These are phyloP conservation scores for Triticum turgidum DNA, from an alignment of 176 grass and related monocot genomes.

Conservation along the genomic window DNA sequence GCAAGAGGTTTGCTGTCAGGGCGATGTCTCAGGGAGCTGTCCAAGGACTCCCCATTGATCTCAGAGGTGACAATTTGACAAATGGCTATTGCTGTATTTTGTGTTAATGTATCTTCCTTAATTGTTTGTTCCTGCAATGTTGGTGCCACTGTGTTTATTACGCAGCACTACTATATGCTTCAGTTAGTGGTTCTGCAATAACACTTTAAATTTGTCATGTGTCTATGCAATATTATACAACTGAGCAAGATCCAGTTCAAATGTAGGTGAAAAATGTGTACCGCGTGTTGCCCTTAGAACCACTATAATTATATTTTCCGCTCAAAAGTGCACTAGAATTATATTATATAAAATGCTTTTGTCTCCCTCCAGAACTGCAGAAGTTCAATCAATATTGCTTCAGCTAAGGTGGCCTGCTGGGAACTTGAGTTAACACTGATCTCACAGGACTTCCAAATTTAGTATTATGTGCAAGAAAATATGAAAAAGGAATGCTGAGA, in stretches of 20 bases:
- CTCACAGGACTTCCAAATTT: background rate
- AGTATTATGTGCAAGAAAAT: background rate
- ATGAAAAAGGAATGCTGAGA: background rate
- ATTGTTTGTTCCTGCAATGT: background rate
- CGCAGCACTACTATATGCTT: background rate
- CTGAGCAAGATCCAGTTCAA: background rate
- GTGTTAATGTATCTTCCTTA: background rate
- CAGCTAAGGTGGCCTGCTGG: background rate
- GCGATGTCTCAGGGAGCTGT: conserved; percentile 53
- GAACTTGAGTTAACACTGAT: background rate
- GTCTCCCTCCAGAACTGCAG: background rate
- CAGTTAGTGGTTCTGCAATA: background rate
- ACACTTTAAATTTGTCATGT: background rate
- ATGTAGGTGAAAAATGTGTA: background rate
- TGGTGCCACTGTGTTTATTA: background rate
- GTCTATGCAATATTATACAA: background rate
- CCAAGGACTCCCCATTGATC: conserved; percentile 78
- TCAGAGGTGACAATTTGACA: conserved; percentile 35
- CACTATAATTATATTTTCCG: no score
- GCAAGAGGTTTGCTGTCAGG: conserved; percentile 45
- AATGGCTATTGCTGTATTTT: background rate
- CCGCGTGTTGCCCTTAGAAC: background rate
- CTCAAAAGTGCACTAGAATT: background rate
- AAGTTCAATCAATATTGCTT: background rate
- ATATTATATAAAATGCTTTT: background rate